phyloP scores from a whole-genome alignment of 768 basidiomycete genomes.

The Boletus sensibilis region DNA sequence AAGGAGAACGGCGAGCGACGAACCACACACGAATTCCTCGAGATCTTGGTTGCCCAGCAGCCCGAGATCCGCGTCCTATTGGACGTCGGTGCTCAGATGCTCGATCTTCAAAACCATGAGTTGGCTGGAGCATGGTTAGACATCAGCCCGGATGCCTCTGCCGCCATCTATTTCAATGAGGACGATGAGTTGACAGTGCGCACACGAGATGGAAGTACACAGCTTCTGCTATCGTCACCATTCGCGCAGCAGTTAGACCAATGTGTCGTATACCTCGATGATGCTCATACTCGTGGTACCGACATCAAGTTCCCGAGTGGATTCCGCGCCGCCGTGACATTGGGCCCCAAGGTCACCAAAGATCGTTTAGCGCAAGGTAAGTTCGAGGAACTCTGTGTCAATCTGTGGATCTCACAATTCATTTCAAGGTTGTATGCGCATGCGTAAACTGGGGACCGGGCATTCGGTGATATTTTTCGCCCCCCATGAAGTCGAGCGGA shows the following conservation, averaged over 20 bases:
- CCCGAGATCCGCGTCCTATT: conserved; percentile 47
- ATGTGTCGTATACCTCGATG: conserved; percentile 52
- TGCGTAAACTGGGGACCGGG: conserved; percentile 45
- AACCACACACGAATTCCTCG: conserved; percentile 22
- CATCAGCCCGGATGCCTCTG: conserved; percentile 13
- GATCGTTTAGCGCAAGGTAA: conserved; percentile 48
- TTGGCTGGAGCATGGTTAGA: conserved; percentile 43
- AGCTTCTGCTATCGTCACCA: not conserved
- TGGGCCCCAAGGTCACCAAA: conserved; percentile 52
- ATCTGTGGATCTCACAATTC: not conserved
- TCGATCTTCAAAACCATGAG: conserved; percentile 46
- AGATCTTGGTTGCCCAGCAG: conserved; percentile 33
- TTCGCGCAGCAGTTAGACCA: conserved; percentile 34
- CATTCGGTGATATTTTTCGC: conserved; percentile 49
- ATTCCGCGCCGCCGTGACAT: conserved; percentile 19
- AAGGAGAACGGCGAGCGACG: conserved; percentile 14
- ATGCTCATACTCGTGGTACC: conserved; percentile 49
- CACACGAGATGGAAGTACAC: not conserved
- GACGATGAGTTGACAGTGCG: conserved; percentile 4
- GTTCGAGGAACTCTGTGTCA: not conserved
- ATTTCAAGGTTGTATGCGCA: conserved; percentile 45
- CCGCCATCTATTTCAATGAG: conserved; percentile 36
- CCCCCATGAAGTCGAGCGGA: conserved; percentile 38
- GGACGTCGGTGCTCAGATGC: conserved; percentile 58
- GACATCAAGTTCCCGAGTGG: conserved; percentile 48